Conservation (phyloP, 1,284 basidiomycete genomes). For the Rhodotorula sp. region DNA sequence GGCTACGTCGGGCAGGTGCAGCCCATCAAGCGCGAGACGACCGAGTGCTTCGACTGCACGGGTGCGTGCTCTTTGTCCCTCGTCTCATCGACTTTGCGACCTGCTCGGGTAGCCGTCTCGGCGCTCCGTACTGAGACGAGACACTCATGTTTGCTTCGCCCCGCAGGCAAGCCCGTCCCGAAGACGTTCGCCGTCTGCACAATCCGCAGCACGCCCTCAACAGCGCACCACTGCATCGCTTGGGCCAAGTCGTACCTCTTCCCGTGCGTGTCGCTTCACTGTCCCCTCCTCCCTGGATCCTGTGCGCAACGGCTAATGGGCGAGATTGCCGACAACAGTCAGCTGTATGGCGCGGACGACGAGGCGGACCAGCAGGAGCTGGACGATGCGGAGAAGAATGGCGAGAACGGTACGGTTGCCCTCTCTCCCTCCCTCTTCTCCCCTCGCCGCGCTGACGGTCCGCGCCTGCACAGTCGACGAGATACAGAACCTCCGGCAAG, state of each 20-base stretch:
- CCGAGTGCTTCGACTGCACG: constrained; percentile 86
- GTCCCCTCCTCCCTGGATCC: neutral
- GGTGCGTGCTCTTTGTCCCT: constrained; percentile 1
- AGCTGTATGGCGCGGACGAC: constrained; percentile 83
- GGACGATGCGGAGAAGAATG: constrained; percentile 80
- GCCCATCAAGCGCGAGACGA: constrained; percentile 66
- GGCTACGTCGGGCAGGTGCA: constrained; percentile 81
- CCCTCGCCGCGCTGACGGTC: neutral
- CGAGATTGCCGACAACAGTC: constrained; percentile 56
- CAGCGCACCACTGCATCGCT: constrained; percentile 97
- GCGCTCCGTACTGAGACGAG: too few relatives aligned
- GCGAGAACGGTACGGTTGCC: constrained; percentile 80
- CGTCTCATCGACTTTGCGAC: neutral
- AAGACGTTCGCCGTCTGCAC: constrained; percentile 98
- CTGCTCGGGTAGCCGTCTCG: neutral
- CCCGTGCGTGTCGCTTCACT: constrained; percentile 61
- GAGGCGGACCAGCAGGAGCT: constrained; percentile 71
- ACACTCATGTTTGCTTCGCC: too few relatives aligned
- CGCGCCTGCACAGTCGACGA: constrained; percentile 67
- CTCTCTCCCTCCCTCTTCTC: neutral
- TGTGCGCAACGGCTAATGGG: neutral
- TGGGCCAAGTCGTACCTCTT: constrained; percentile 99
- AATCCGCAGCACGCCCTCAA: constrained; percentile 93
- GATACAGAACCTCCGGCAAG: constrained; percentile 83
- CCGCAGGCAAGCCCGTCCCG: constrained; percentile 78